Evolutionary conservation across 345 rosid species (phyloP).

Genomic region (Linum tenue): DNA sequence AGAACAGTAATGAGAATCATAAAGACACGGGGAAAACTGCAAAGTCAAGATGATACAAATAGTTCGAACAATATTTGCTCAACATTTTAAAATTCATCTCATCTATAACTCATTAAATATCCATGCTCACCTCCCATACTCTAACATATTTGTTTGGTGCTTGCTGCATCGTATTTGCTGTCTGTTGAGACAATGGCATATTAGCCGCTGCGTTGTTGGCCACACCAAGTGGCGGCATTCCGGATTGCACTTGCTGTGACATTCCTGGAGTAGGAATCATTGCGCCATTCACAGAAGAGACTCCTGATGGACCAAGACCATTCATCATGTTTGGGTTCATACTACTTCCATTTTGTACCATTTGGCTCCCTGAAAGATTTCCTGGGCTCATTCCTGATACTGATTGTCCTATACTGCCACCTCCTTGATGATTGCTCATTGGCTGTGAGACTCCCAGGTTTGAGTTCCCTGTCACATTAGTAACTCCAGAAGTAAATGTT

Average conservation of each 20-base stretch:
- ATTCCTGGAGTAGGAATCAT: slow-evolving; percentile 95
- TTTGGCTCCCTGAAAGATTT: slow-evolving; percentile 62
- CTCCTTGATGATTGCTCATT: slow-evolving; percentile 43
- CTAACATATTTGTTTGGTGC: slow-evolving; percentile 77
- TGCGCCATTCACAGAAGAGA: slow-evolving; percentile 60
- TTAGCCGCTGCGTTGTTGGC: slow-evolving; percentile 52
- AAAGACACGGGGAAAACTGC: too few species aligned
- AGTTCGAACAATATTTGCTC: neutral
- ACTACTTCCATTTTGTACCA: slow-evolving; percentile 70
- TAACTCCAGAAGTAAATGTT: slow-evolving; percentile 47
- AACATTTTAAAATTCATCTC: slow-evolving; percentile 1
- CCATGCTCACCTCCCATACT: slow-evolving; percentile 89
- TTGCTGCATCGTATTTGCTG: slow-evolving; percentile 57
- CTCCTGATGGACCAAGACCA: slow-evolving; percentile 57
- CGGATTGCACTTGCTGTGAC: slow-evolving; percentile 61
- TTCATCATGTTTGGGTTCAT: slow-evolving; percentile 68
- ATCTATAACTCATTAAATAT: neutral
- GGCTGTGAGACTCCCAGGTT: slow-evolving; percentile 73
- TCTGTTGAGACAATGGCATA: slow-evolving; percentile 64
- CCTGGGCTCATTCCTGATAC: slow-evolving; percentile 72
- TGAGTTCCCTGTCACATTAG: slow-evolving; percentile 56
- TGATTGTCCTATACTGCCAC: slow-evolving; percentile 41
- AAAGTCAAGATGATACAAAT: neutral
- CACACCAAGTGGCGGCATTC: slow-evolving; percentile 55
- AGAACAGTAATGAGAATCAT: too few species aligned